Conservation (phyloP, 208 protist species). For the Leishmania tarentolae region DNA sequence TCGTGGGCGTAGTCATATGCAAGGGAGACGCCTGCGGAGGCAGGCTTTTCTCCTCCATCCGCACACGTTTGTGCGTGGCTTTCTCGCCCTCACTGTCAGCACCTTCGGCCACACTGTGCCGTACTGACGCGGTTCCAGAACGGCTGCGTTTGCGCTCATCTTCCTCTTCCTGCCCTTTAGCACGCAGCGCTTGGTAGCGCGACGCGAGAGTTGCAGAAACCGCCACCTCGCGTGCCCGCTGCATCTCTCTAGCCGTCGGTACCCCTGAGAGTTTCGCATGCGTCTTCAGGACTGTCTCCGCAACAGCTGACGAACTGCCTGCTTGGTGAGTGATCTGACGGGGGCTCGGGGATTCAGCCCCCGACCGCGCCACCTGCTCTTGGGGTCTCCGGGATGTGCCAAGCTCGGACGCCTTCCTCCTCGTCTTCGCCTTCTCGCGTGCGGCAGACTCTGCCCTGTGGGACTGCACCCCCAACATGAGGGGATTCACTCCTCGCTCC, state of each 20-base stretch:
- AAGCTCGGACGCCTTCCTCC: not conserved
- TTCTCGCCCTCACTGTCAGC: not conserved
- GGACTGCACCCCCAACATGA: slow-evolving; percentile 12
- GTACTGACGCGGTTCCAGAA: not conserved
- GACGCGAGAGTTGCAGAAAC: slow-evolving; percentile 10
- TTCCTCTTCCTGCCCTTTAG: slow-evolving; percentile 3
- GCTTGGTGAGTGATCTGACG: not conserved
- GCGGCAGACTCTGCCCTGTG: slow-evolving; percentile 19
- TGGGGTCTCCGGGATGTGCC: too few relatives aligned
- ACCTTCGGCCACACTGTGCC: not conserved
- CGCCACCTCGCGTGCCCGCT: slow-evolving; percentile 8
- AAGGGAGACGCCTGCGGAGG: not conserved
- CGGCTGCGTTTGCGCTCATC: slow-evolving; percentile 7
- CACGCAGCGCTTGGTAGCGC: slow-evolving; percentile 20
- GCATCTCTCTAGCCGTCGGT: not conserved
- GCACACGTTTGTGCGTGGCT: not conserved
- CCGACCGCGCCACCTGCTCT: not conserved
- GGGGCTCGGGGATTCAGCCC: not conserved
- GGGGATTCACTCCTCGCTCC: slow-evolving; percentile 24
- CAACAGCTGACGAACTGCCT: not conserved
- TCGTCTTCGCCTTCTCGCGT: slow-evolving; percentile 20
- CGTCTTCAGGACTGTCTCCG: not conserved
- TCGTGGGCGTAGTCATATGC: not conserved
- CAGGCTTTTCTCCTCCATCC: not conserved
- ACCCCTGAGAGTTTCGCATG: not conserved